phyloP scores from a whole-genome alignment of 1,139 yeast species.

The Candida smagusa region DNA sequence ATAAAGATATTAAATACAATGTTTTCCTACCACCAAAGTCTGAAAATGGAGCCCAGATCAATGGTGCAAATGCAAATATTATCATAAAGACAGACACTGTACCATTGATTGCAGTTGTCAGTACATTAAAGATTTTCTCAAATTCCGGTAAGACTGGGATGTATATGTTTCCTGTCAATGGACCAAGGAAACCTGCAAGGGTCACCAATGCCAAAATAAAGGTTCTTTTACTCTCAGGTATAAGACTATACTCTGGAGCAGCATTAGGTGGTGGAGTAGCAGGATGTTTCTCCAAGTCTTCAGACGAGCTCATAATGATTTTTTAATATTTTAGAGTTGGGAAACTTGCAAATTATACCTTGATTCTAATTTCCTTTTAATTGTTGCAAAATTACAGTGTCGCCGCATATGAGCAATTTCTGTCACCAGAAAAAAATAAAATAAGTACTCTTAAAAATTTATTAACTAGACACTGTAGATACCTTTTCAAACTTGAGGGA shows the following conservation, averaged over 20 bases:
- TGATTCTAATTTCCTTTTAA: no score
- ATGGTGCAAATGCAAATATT: constrained; percentile 51
- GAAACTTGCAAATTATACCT: no score
- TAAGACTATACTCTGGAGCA: background rate
- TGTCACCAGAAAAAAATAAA: no score
- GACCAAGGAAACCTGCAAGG: constrained; percentile 55
- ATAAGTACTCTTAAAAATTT: no score
- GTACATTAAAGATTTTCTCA: constrained; percentile 37
- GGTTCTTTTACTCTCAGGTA: constrained; percentile 15
- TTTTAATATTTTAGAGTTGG: no score
- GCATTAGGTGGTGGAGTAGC: background rate
- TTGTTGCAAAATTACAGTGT: no score
- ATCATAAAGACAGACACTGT: constrained; percentile 62
- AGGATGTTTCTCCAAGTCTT: no score
- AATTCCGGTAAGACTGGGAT: constrained; percentile 54
- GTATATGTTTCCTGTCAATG: constrained; percentile 57
- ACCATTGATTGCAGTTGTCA: constrained; percentile 49
- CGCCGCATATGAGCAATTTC: no score
- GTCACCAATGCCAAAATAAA: constrained; percentile 37
- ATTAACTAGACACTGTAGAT: no score
- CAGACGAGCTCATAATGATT: no score
- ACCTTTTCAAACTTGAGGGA: constrained; percentile 1
- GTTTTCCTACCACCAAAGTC: constrained; percentile 58
- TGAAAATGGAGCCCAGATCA: constrained; percentile 55
- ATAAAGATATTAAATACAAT: constrained; percentile 44